phyloP scores from a whole-genome alignment of 192 early-diverging fungal genomes.

The Coemansia sp. region DNA sequence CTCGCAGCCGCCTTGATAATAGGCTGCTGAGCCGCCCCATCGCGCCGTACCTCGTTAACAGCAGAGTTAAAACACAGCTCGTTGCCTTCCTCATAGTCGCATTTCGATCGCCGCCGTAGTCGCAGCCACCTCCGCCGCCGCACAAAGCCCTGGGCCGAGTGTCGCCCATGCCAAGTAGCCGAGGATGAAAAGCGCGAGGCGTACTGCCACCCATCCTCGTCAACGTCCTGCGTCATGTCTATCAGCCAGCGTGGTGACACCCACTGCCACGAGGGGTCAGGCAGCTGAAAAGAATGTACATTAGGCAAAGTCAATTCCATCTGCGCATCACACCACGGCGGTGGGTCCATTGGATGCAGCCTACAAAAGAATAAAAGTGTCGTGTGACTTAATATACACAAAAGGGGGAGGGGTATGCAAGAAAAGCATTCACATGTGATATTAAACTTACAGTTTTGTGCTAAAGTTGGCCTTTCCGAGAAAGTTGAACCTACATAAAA shows the following conservation, averaged over 20 bases:
- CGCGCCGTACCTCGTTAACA: not conserved
- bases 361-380: constrained; percentile 17
- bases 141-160: constrained; percentile 25
- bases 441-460: constrained; percentile 47
- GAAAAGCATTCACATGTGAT: not conserved
- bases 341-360: constrained; percentile 55
- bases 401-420: not conserved
- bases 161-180: constrained; percentile 17
- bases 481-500: constrained; percentile 51
- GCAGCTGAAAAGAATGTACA: constrained; percentile 58
- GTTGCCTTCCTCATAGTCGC: constrained; percentile 16
- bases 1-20: constrained; percentile 19
- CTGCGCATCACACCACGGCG: constrained; percentile 53
- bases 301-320: constrained; percentile 53
- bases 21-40: not conserved
- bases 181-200: constrained; percentile 38
- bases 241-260: constrained; percentile 59
- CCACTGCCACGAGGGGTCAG: constrained; percentile 58
- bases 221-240: constrained; percentile 58
- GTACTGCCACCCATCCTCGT: constrained; percentile 61
- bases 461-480: constrained; percentile 53
- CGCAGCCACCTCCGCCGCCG: constrained; percentile 27
- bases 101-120: constrained; percentile 2
- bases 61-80: not conserved
- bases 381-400: constrained; percentile 6